Evolutionary conservation across 345 rosid genomes (phyloP).

Genomic region (Erodium maritimum): DNA sequence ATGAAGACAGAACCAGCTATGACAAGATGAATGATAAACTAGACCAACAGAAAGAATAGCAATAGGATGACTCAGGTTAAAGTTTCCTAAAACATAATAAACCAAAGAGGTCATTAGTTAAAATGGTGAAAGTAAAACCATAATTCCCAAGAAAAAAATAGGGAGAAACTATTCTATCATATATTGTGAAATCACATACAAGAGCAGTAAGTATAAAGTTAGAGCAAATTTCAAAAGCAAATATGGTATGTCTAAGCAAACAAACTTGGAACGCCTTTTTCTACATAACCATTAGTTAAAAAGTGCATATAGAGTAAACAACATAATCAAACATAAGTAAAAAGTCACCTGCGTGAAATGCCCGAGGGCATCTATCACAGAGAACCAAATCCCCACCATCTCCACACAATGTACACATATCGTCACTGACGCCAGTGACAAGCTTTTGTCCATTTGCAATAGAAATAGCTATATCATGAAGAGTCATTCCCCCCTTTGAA

Average conservation of each 20-base stretch:
- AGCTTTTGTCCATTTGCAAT: conserved; percentile 69
- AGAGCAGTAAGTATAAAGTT: neutral
- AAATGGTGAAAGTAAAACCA: neutral
- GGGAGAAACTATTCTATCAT: neutral
- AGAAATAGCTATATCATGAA: conserved; percentile 87
- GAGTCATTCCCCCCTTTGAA: conserved; percentile 73
- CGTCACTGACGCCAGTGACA: conserved; percentile 64
- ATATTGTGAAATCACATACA: too few relatives aligned
- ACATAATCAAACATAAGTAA: neutral
- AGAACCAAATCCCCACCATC: conserved; percentile 64
- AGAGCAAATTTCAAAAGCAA: neutral
- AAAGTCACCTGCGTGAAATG: conserved; percentile 64
- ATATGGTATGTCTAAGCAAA: neutral
- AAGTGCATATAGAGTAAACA: neutral
- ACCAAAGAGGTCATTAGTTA: neutral
- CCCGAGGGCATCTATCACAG: conserved; percentile 78
- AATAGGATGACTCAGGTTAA: neutral
- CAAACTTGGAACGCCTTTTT: neutral
- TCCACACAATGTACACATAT: conserved; percentile 85
- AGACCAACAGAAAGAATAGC: neutral
- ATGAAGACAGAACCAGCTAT: neutral
- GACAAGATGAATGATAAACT: neutral
- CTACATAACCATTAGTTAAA: neutral
- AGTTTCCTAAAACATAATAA: neutral
- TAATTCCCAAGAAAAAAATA: neutral